Evolutionary conservation across 129 eudicot species (phyloP).

Genomic region (Smallanthus sonchifolius): DNA sequence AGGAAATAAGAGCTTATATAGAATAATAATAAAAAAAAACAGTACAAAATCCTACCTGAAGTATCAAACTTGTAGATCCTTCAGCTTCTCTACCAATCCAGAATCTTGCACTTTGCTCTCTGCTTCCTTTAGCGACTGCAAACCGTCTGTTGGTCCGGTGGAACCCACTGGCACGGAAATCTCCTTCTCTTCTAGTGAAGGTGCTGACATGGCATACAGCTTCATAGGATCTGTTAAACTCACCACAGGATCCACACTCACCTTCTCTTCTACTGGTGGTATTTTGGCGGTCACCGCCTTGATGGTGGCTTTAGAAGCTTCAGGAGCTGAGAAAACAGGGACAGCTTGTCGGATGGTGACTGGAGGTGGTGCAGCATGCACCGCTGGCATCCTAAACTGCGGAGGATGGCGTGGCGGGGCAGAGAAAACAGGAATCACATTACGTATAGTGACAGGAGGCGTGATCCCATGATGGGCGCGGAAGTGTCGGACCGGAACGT

Average conservation of each 20-base stretch:
- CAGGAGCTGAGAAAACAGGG: conserved; percentile 11
- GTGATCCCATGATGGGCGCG: conserved; percentile 47
- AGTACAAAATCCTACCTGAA: conserved; percentile 20
- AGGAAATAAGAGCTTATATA: not conserved
- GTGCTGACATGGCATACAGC: not conserved
- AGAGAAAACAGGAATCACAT: conserved; percentile 57
- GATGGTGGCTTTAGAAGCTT: conserved; percentile 11
- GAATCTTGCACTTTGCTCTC: conserved; percentile 1
- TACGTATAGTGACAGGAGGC: conserved; percentile 67
- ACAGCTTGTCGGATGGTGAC: conserved; percentile 29
- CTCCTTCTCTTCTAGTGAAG: not conserved
- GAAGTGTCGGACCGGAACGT: conserved; percentile 57
- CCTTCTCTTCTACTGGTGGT: conserved; percentile 9
- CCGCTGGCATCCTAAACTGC: conserved; percentile 28
- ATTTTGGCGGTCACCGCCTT: not conserved
- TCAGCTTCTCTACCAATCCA: conserved; percentile 13
- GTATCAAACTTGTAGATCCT: conserved; percentile 29
- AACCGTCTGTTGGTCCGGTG: not conserved
- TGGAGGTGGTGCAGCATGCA: conserved; percentile 30
- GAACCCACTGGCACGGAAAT: not conserved
- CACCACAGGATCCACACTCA: not conserved
- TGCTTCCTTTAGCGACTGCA: conserved; percentile 11
- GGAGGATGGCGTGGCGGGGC: conserved; percentile 54
- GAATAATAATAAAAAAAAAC: not conserved
- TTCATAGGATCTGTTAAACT: not conserved